Conservation (phyloP, 306 rosid species). For the Malus sylvestris region DNA sequence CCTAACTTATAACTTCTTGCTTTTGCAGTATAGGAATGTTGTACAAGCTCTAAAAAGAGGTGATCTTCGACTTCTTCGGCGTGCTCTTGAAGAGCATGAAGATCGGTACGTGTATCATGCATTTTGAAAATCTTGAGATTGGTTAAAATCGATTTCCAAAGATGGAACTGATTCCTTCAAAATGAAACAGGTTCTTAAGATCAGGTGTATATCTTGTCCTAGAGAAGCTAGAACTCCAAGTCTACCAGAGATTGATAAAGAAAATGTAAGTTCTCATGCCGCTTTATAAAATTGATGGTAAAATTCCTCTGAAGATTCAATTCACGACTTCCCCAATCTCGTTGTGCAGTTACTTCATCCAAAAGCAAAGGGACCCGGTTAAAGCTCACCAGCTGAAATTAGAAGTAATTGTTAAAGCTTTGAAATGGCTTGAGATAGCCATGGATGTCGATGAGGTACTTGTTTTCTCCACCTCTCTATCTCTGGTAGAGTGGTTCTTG, state of each 20-base stretch:
- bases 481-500: neutral
- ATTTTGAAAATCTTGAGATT: neutral
- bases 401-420: slow-evolving; percentile 83
- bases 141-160: slow-evolving; percentile 1
- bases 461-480: neutral
- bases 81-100: slow-evolving; percentile 80
- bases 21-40: slow-evolving; percentile 61
- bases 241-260: slow-evolving; percentile 88
- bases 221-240: slow-evolving; percentile 96
- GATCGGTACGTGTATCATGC: slow-evolving; percentile 45
- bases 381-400: slow-evolving; percentile 93
- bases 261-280: slow-evolving; percentile 56
- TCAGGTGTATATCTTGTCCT: slow-evolving; percentile 96
- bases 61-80: slow-evolving; percentile 82
- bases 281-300: slow-evolving; percentile 2
- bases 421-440: slow-evolving; percentile 89
- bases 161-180: slow-evolving; percentile 10
- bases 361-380: slow-evolving; percentile 84
- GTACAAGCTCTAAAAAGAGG: slow-evolving; percentile 82
- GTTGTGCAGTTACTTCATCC: slow-evolving; percentile 60
- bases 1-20: neutral
- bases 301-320: neutral
- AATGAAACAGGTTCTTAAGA: slow-evolving; percentile 66
- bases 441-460: slow-evolving; percentile 92
- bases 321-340: slow-evolving; percentile 14